phyloP scores from a whole-genome alignment of 2,329 filamentous ascomycete genomes.

The Pseudocercospora musae region DNA sequence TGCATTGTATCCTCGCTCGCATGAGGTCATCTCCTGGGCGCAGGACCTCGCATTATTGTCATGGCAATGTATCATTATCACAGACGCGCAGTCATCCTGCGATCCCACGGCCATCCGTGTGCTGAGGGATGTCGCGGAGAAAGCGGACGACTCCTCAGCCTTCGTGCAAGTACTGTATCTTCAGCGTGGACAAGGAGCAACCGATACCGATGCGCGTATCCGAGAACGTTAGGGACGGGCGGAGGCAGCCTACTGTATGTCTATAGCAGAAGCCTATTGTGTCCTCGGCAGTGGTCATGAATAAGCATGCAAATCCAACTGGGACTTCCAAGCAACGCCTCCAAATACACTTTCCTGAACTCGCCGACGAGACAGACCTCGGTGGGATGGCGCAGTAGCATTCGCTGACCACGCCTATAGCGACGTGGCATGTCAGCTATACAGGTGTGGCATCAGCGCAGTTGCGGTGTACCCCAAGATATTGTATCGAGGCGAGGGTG shows the following conservation, averaged over 20 bases:
- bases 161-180: not conserved
- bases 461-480: not conserved
- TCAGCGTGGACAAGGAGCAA: not conserved
- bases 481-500: not conserved
- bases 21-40: not conserved
- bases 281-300: not conserved
- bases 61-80: not conserved
- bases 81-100: not conserved
- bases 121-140: not conserved
- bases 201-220: not conserved
- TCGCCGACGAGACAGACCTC: not conserved
- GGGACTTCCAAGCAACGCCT: not conserved
- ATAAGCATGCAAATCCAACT: not conserved
- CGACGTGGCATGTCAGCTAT: conserved; percentile 3
- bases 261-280: conserved; percentile 1
- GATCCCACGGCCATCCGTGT: not conserved
- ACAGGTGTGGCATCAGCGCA: conserved; percentile 1
- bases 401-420: conserved; percentile 6
- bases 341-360: conserved; percentile 4
- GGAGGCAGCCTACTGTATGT: not conserved
- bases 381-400: not conserved
- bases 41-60: not conserved
- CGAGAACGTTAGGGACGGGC: not conserved
- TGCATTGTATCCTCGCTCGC: not conserved
- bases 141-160: not conserved